Base-by-base conservation (phyloP, 805 yeast species). In the Metschnikowia cubensis region DNA sequence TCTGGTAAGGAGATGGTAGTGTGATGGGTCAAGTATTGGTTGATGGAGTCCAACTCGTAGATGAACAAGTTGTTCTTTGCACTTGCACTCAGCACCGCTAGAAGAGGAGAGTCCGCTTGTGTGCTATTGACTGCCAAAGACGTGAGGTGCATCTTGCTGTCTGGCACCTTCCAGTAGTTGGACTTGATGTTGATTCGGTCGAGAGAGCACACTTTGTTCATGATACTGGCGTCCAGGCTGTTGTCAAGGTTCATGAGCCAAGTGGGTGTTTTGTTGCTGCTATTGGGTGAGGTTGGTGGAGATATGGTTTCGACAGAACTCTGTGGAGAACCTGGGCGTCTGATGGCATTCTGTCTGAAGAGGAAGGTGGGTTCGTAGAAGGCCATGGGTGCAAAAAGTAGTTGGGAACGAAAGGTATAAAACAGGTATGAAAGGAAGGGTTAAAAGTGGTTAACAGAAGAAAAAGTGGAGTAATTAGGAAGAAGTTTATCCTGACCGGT, bases 1-100 rank as follows among this genome's bases (percentile, higher is more conserved):
- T 77, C 74, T 2, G 87, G 84, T 31, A 83, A 63, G 0, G 83
- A 57, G 44, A 83, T 80, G n/a, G 85, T 80, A 54, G 77, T 77
- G 50, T 79, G 75, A 62, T 83, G 87, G 22, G 83, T 77, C 43
- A 83, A 65, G 38, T 70, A 66, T 51, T 70, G 71, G 32, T 66
- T 63, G 2, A 64, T 55, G 10, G 68, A 50, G 53, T 76, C 75
- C 45, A 81, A 59, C 44, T 74, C 74, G 58, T 79, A 83, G 36
- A 83, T 74, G 54, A 73, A 79, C 43, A 83, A 66, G 55, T 82
- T 83, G 41, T 74, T 70, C 3, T 63, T 63, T 2, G 49, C 33
- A 47, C 71, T 66, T 15, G 79, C 84, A 39, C 82, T 76, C 2
- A 84, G 73, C 17, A 83, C 71, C 2, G 86, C 85, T 35, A 83